phyloP scores from a whole-genome alignment of 106 monocot genomes.

The Xerophyta viscosa region DNA sequence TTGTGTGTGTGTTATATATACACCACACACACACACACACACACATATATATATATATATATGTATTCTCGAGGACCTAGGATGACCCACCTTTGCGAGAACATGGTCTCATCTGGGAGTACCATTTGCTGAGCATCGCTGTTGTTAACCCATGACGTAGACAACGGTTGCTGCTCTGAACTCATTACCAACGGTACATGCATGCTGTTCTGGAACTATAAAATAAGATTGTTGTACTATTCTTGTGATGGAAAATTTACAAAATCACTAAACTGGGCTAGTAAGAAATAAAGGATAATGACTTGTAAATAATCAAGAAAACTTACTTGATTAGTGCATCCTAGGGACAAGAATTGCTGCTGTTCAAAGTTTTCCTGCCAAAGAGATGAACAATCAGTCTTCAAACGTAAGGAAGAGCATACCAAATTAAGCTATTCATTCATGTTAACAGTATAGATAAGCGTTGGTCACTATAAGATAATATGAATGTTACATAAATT shows the following conservation, averaged over 20 bases:
- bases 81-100: conserved; percentile 35
- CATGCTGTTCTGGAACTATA: conserved; percentile 57
- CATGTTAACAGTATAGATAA: no score
- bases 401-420: no score
- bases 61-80: no score
- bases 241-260: not conserved
- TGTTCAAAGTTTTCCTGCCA: conserved; percentile 28
- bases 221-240: not conserved
- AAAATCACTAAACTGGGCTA: not conserved
- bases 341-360: conserved; percentile 28
- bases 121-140: conserved; percentile 33
- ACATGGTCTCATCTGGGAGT: conserved; percentile 35
- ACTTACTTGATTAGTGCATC: conserved; percentile 26
- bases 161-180: conserved; percentile 29
- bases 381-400: not conserved
- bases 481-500: no score
- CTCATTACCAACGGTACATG: conserved; percentile 36
- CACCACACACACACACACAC: no score
- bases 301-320: no score
- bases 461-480: not conserved
- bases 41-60: no score
- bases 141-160: conserved; percentile 42
- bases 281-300: no score
- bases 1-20: no score
- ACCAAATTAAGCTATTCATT: not conserved